phyloP scores from a whole-genome alignment of 345 rosid genomes.

The Citropsis articulata region DNA sequence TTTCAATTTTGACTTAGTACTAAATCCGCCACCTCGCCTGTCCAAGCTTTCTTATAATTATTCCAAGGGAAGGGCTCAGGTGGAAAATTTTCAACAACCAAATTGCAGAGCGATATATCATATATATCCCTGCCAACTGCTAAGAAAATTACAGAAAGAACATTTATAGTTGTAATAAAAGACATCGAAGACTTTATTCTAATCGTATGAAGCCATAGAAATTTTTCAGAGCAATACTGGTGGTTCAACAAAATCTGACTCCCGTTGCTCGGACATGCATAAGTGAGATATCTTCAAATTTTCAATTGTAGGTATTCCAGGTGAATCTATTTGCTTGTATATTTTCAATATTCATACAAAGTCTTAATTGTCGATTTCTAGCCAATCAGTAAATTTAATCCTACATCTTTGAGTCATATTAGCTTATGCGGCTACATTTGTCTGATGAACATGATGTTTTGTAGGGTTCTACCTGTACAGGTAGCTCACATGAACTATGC shows the following conservation, averaged over 20 bases:
- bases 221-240: conserved; percentile 20
- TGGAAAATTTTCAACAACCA: too few relatives aligned
- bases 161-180: too few relatives aligned
- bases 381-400: not conserved
- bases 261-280: conserved; percentile 80
- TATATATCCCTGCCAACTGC: too few relatives aligned
- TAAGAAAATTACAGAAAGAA: too few relatives aligned
- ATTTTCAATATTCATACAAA: not conserved
- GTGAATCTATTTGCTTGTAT: conserved; percentile 24
- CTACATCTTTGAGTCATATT: not conserved
- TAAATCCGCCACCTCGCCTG: too few relatives aligned
- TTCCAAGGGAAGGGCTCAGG: too few relatives aligned
- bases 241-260: conserved; percentile 75
- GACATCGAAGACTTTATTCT: too few relatives aligned
- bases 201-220: too few relatives aligned
- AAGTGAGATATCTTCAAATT: conserved; percentile 61
- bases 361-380: not conserved
- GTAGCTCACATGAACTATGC: not conserved
- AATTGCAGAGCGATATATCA: too few relatives aligned
- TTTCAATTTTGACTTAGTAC: too few relatives aligned
- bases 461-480: not conserved
- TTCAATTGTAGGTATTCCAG: conserved; percentile 84
- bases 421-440: too few relatives aligned
- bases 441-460: not conserved
- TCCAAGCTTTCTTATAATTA: too few relatives aligned